A percentile compares a stretch with the other conserved stretches of the same genome.
phyloP scores from a whole-genome alignment of 495 filamentous ascomycete species.

The Astrothelium macrocarpum region DNA sequence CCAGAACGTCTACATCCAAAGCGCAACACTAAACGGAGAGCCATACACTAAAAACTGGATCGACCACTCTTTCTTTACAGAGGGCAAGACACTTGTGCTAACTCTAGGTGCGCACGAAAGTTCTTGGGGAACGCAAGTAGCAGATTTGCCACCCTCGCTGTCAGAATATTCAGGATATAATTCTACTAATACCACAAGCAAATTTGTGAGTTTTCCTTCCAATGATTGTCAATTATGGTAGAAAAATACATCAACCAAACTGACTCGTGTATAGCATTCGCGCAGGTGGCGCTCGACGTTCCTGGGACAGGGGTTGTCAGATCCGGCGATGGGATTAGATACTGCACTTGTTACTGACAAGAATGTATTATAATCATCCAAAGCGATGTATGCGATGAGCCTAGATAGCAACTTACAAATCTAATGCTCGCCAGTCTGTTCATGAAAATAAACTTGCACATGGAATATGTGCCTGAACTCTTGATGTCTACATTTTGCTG shows the following conservation, averaged over 20 bases:
- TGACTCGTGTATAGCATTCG: neutral
- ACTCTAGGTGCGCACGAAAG: slow-evolving; percentile 42
- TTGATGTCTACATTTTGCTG: slow-evolving; percentile 9
- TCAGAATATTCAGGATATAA: neutral
- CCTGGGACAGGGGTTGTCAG: neutral
- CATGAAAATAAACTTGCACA: neutral
- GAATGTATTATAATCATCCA: neutral
- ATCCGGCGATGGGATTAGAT: neutral
- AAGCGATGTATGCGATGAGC: neutral
- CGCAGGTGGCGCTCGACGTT: slow-evolving; percentile 1
- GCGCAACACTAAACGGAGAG: slow-evolving; percentile 40
- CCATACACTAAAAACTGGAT: slow-evolving; percentile 49
- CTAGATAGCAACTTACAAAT: neutral
- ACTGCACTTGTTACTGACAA: neutral
- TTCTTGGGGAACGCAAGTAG: slow-evolving; percentile 40
- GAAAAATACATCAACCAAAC: neutral
- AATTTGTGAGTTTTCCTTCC: neutral
- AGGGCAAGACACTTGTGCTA: slow-evolving; percentile 43
- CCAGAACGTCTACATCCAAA: slow-evolving; percentile 43
- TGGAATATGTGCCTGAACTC: neutral
- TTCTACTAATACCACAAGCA: neutral
- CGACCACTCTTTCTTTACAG: slow-evolving; percentile 43
- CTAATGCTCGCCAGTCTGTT: neutral
- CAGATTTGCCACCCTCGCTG: slow-evolving; percentile 45
- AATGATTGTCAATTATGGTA: neutral